Conservation (phyloP, 148 eudicot species). For the Rhododendron mucronatum region DNA sequence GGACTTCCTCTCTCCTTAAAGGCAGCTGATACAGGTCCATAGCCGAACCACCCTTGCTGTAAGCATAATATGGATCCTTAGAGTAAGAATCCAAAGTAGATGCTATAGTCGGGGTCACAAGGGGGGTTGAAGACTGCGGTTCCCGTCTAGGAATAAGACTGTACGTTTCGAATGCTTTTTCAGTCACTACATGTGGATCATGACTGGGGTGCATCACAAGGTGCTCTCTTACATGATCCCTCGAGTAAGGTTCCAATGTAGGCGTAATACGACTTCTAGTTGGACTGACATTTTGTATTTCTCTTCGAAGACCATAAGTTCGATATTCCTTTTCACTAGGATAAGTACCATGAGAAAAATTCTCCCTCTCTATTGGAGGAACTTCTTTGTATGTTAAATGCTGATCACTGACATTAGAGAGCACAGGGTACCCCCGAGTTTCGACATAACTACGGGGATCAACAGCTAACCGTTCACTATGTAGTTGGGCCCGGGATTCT, state of each 20-base stretch:
- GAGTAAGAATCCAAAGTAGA: constrained; percentile 5
- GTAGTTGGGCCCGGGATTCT: background rate
- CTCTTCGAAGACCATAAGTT: constrained; percentile 48
- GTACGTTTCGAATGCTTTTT: background rate
- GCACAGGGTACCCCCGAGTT: background rate
- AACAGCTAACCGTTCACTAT: background rate
- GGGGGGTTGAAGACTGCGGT: constrained; percentile 2
- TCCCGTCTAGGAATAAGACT: constrained; percentile 7
- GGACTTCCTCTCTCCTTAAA: constrained; percentile 16
- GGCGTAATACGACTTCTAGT: constrained; percentile 1
- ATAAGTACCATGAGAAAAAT: background rate
- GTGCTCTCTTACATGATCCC: constrained; percentile 3
- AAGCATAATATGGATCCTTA: constrained; percentile 26
- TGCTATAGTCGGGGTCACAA: background rate
- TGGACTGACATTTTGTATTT: constrained; percentile 5
- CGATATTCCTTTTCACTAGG: constrained; percentile 47
- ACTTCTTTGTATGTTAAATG: background rate
- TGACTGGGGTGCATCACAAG: background rate
- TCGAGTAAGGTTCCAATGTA: background rate
- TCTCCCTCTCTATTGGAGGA: background rate
- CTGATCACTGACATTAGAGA: constrained; percentile 10
- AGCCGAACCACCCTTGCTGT: constrained; percentile 27
- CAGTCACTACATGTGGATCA: background rate
- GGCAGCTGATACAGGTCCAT: constrained; percentile 38
- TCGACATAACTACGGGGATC: background rate